Base-by-base conservation (phyloP, 768 basidiomycete genomes). In the Boletus barrowsii region DNA sequence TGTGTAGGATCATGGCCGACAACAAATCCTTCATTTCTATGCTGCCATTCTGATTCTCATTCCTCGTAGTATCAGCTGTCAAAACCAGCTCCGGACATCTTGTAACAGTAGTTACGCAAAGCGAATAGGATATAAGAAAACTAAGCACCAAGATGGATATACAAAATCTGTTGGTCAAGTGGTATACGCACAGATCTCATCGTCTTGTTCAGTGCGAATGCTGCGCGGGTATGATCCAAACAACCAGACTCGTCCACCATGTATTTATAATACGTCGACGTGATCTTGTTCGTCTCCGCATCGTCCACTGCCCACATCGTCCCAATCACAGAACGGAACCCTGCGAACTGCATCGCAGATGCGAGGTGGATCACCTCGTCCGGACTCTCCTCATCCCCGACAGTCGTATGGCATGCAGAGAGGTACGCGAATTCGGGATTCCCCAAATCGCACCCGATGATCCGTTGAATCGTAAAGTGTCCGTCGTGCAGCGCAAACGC, bases 41-140 rank as follows among this genome's bases (percentile, higher is more conserved):
- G 22, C 22, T 22, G 22, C 22, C 22, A 22, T 22, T 22, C 22
- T 3, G 22, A 22, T 22, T 22, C 22, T 22, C 22, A 3, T n/a
- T 22, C 22, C 22, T 22, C 22, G 22, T 22, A 68, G 22, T 22
- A 22, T n/a, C n/a, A n/a, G n/a, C n/a, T n/a, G n/a, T n/a, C n/a
- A n/a, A n/a, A n/a, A n/a, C n/a, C n/a, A n/a, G n/a, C n/a, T n/a
- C n/a, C n/a, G n/a, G n/a, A n/a, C n/a, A n/a, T n/a, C n/a, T n/a
- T n/a, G n/a, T n/a, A n/a, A n/a, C n/a, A n/a, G n/a, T n/a, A n/a
- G n/a, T n/a, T n/a, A n/a, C n/a, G n/a, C n/a, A n/a, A n/a, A n/a
- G n/a, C n/a, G n/a, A n/a, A n/a, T n/a, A 22, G 22, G 22, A 22
- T 22, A 22, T 22, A 22, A 22, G 22, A 3, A 22, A 22, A 32